Conservation (phyloP, 2,329 filamentous ascomycete genomes). For the Seiridium unicorne region DNA sequence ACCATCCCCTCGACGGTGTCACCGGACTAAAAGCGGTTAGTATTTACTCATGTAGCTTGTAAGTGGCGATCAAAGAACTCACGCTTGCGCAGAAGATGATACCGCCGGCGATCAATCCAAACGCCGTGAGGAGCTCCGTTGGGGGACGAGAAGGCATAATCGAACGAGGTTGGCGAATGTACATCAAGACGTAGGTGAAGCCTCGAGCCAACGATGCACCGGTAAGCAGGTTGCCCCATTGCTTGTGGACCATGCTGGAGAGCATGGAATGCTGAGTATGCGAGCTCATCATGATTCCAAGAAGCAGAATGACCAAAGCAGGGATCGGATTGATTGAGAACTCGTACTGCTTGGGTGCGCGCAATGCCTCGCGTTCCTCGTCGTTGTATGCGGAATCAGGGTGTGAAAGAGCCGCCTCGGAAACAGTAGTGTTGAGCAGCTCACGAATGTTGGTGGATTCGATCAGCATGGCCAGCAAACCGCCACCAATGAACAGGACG, state of each 20-base stretch:
- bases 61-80: slow-evolving; percentile 34
- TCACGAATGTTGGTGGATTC: slow-evolving; percentile 71
- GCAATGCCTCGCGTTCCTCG: slow-evolving; percentile 48
- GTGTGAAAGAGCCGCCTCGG: slow-evolving; percentile 30
- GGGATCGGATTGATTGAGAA: slow-evolving; percentile 88
- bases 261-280: slow-evolving; percentile 83
- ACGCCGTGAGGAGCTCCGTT: slow-evolving; percentile 82
- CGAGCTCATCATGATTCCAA: slow-evolving; percentile 93
- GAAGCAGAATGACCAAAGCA: slow-evolving; percentile 77
- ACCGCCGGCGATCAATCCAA: slow-evolving; percentile 84
- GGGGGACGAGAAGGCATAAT: slow-evolving; percentile 81
- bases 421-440: slow-evolving; percentile 57
- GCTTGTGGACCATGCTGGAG: slow-evolving; percentile 87
- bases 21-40: slow-evolving; percentile 51
- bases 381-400: slow-evolving; percentile 33
- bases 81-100: slow-evolving; percentile 91
- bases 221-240: slow-evolving; percentile 85
- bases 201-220: slow-evolving; percentile 77
- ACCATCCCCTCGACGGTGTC: slow-evolving; percentile 79
- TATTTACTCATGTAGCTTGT: neutral
- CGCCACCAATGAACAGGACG: slow-evolving; percentile 89
- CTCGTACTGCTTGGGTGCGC: slow-evolving; percentile 64
- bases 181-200: slow-evolving; percentile 77
- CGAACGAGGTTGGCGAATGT: slow-evolving; percentile 76
- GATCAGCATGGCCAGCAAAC: slow-evolving; percentile 72